Percentiles rank a stretch among this genome's conserved stretches.
Conservation (phyloP, 225 moss, liverwort and hornwort genomes). For the Ulota crispa region DNA sequence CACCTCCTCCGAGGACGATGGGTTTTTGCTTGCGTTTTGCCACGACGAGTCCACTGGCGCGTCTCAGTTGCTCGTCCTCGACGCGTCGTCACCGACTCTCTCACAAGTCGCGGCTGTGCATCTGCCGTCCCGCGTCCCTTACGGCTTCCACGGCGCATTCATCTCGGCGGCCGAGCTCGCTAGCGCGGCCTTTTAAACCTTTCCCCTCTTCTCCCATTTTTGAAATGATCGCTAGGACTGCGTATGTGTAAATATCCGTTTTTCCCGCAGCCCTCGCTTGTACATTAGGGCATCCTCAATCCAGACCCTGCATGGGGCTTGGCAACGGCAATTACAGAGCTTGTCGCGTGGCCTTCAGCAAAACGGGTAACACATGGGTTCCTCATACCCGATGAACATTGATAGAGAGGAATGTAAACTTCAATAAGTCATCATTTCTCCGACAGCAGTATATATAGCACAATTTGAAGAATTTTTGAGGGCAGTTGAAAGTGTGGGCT, state of each 20-base stretch:
- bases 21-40: slow-evolving; percentile 75
- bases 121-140: slow-evolving; percentile 82
- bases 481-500: no score
- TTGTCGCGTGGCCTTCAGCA: no score
- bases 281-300: neutral
- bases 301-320: no score
- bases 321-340: no score
- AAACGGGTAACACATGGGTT: no score
- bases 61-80: slow-evolving; percentile 80
- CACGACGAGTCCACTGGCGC: slow-evolving; percentile 61
- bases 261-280: slow-evolving; percentile 36
- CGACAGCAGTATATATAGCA: no score
- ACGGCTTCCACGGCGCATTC: slow-evolving; percentile 89
- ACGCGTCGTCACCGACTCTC: slow-evolving; percentile 68
- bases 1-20: slow-evolving; percentile 69
- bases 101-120: slow-evolving; percentile 66
- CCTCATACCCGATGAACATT: no score
- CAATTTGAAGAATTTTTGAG: no score
- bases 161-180: slow-evolving; percentile 43
- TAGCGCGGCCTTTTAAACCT: neutral
- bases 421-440: no score
- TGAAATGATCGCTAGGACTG: slow-evolving; percentile 8
- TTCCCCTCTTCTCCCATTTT: neutral
- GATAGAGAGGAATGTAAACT: no score
- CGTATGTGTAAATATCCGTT: slow-evolving; percentile 30